phyloP scores from a whole-genome alignment of 1,139 yeast species.

The Groenewaldozyma sp. region DNA sequence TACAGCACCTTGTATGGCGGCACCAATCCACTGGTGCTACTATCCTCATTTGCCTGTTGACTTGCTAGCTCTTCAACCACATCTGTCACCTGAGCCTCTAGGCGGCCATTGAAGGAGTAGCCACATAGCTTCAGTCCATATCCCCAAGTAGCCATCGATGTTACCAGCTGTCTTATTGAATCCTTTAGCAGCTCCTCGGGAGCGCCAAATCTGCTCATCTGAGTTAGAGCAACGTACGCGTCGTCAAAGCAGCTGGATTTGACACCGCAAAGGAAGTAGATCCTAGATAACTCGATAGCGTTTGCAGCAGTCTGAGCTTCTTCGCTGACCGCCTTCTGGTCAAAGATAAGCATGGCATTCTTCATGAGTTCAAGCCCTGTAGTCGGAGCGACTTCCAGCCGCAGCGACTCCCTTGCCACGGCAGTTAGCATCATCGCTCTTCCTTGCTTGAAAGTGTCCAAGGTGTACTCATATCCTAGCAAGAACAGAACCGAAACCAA shows the following conservation, averaged over 20 bases:
- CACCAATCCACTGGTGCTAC: conserved; percentile 4
- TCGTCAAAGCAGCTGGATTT: conserved; percentile 18
- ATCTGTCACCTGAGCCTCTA: conserved; percentile 16
- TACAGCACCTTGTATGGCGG: conserved; percentile 24
- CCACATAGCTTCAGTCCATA: conserved; percentile 18
- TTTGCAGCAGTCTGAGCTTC: conserved; percentile 9
- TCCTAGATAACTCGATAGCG: conserved; percentile 9
- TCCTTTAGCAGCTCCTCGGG: conserved; percentile 8
- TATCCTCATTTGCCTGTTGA: conserved; percentile 6
- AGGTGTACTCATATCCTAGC: not conserved
- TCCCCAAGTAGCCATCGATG: conserved; percentile 19
- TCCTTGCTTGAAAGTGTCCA: not conserved
- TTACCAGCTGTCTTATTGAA: conserved; percentile 15
- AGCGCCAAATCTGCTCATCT: conserved; percentile 13
- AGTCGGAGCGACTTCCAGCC: conserved; percentile 6
- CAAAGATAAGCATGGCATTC: not conserved
- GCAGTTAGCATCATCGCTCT: conserved; percentile 4
- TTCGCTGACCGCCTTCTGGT: conserved; percentile 1
- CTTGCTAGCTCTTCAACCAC: conserved; percentile 14
- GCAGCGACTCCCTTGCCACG: conserved; percentile 5
- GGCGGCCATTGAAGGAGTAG: conserved; percentile 28
- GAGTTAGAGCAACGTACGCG: conserved; percentile 27
- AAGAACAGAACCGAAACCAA: not conserved
- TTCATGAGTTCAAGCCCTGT: not conserved
- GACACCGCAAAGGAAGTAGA: conserved; percentile 20